phyloP scores from a whole-genome alignment of 441 rosid species.

The Gossypium gossypioides region DNA sequence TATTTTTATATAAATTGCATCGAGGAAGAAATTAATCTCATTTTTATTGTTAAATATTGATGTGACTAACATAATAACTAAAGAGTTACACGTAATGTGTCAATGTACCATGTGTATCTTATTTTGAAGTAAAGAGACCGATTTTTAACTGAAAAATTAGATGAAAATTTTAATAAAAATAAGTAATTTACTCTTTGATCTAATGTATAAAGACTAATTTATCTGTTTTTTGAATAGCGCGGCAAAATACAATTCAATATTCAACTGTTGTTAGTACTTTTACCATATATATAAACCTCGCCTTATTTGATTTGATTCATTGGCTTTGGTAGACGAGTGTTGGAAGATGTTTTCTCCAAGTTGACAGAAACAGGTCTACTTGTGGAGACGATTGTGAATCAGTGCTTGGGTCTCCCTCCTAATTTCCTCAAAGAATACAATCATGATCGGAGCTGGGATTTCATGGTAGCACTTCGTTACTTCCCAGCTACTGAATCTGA shows the following conservation, averaged over 20 bases:
- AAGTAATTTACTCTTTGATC: accelerated
- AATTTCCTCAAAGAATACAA: conserved; percentile 33
- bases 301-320: not conserved
- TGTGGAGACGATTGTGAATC: conserved; percentile 32
- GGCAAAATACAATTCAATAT: too few relatives aligned
- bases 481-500: conserved; percentile 31
- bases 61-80: too few relatives aligned
- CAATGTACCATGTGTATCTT: accelerated
- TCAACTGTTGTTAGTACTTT: too few relatives aligned
- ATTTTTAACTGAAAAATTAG: too few relatives aligned
- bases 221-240: accelerated
- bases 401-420: conserved; percentile 36
- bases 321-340: conserved; percentile 23
- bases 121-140: too few relatives aligned
- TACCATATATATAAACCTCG: too few relatives aligned
- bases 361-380: conserved; percentile 23
- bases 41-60: too few relatives aligned
- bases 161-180: too few relatives aligned
- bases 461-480: conserved; percentile 30
- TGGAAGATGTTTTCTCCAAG: conserved; percentile 29
- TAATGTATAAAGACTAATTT: accelerated
- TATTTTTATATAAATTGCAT: too few relatives aligned
- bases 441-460: conserved; percentile 43
- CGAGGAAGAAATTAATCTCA: too few relatives aligned
- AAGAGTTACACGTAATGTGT: accelerated